Base-by-base conservation (phyloP, 495 filamentous ascomycete species). In the Neurospora sp. region DNA sequence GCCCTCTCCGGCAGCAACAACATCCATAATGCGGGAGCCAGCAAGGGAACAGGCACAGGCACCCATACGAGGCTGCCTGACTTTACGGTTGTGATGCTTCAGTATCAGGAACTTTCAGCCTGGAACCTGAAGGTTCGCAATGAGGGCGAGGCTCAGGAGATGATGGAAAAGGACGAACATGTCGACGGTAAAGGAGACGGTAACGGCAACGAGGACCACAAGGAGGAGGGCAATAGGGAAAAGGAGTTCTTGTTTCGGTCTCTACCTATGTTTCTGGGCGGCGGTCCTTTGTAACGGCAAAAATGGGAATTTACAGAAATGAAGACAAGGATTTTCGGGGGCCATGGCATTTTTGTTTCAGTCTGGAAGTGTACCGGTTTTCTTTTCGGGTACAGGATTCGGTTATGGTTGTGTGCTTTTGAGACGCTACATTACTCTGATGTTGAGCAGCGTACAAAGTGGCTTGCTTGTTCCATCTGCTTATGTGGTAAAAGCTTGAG, bases 251-350 rank as follows among this genome's bases (percentile, higher is more conserved):
- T 27, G 53, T 35, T 61, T 35, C 61, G 42, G 8, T 38, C 41
- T 65, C 14, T 77, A 5, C 74, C 75, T 14, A 70, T 72, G 48
- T 77, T 77, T 31, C n/a, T 77, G 3, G 72, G 75, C 12, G 75
- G 75, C 4, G 74, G 75, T 3, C 68, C 70, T 3, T 75, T 71
- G 3, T 73, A n/a, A 59, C 12, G 10, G 20, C 46, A 22, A 6
- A 1, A 8, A 3, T 41, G 12, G 14, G 5, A 5, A 16, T 11
- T 41, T 44, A 9, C 42, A 44, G 14, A 0, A 41, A 42, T 10
- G 42, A 44, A 44, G 18, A 44, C 7, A 44, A 44, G 42, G 42
- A 44, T 8, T 44, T 44, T 1, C 5, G 12, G 12, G 40, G 40
- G 2, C 40, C 12, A 39, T 10, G 38, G 38, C 38, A 39, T 10